Evolutionary conservation across 164 flowering plant genomes (phyloP), one percentile per base, ranked within the genome.

Genomic region (Magnolia kwangsiensis): DNA sequence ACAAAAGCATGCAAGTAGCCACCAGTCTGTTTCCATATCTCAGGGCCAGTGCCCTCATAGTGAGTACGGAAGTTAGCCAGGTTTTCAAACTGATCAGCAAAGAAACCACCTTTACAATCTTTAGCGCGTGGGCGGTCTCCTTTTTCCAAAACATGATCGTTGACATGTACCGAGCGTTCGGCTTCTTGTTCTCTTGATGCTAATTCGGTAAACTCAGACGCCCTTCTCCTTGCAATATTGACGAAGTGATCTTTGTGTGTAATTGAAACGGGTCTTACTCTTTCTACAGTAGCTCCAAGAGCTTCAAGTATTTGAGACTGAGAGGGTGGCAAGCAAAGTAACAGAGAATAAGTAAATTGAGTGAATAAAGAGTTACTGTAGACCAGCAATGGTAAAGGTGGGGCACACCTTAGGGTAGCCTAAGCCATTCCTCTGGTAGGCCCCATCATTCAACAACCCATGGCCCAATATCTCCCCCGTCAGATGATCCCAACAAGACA

Each of bases 31-130:
- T 92, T 90, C 98, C 94, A 96, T 64, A 96, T 94, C 85, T 96
- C 98, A 74, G 98, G 98, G 14, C 97, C 99, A 24, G 98, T 94
- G 72, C 96, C 97, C 69, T 94, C 96, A 81, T 90, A 94, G 76
- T 96, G 99, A 23, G 98, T 90, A 51, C 95, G 83, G 72, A 84
- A 96, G 78, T 96, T 96, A 73, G 99, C 99, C 51, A 94, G 82
- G 80, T 93, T 96, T 81, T 96, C 99, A 84, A 96, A 96, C 78
- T 94, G 99, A 83, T 96, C 99, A 10, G 98, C 99, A 82, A 96
- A 96, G 82, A 88, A 96, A 27, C 98, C 99, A 63, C 98, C 97
- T 77, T 81, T 90, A 74, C 88, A 89, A 67, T 87, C 77, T 68
- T 50, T 67, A 51, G 86, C 63, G 14, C 83, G 74, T 72, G 66